These are phyloP conservation scores for Hymenoscyphus fructigenus DNA, from an alignment of 2,329 filamentous ascomycete species.

Conservation along the genomic window DNA sequence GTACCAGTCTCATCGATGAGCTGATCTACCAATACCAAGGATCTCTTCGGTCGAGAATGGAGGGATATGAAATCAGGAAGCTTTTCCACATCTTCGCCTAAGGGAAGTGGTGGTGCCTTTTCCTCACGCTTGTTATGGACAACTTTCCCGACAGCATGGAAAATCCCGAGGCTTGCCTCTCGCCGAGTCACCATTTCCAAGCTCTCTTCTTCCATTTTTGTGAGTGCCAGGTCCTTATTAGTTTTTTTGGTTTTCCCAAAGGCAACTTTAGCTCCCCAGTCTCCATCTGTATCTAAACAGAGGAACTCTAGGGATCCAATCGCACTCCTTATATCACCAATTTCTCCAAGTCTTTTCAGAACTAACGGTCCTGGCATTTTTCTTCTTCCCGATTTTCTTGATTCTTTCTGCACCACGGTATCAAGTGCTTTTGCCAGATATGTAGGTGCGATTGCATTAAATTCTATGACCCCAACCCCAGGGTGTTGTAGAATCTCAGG, in stretches of 20 bases:
- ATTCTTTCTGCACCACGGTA: slow-evolving; percentile 79
- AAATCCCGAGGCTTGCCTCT: slow-evolving; percentile 88
- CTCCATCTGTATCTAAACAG: slow-evolving; percentile 72
- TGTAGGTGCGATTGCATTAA: slow-evolving; percentile 88
- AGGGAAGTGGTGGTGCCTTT: slow-evolving; percentile 39
- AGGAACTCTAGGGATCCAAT: slow-evolving; percentile 90
- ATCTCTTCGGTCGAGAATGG: slow-evolving; percentile 57
- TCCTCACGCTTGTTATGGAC: slow-evolving; percentile 91
- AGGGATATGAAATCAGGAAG: slow-evolving; percentile 61
- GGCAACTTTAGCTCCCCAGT: slow-evolving; percentile 72
- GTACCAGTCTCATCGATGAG: slow-evolving; percentile 94
- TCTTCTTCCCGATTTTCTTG: slow-evolving; percentile 70
- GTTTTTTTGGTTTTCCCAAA: slow-evolving; percentile 65
- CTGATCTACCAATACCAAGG: slow-evolving; percentile 67
- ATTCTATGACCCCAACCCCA: slow-evolving; percentile 78
- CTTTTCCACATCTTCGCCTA: slow-evolving; percentile 48
- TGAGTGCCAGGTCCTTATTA: slow-evolving; percentile 60
- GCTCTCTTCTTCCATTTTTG: slow-evolving; percentile 74
- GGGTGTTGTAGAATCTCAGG: slow-evolving; percentile 82
- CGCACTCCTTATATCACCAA: slow-evolving; percentile 91
- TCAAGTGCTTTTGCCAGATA: slow-evolving; percentile 83
- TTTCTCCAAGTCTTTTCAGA: slow-evolving; percentile 76
- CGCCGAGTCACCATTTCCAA: slow-evolving; percentile 80
- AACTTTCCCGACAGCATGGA: slow-evolving; percentile 93
- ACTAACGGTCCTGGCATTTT: slow-evolving; percentile 77